These are phyloP conservation scores for Stachybotrys chlorohalonatus DNA, from an alignment of 2,329 filamentous ascomycete species.

Conservation along the genomic window DNA sequence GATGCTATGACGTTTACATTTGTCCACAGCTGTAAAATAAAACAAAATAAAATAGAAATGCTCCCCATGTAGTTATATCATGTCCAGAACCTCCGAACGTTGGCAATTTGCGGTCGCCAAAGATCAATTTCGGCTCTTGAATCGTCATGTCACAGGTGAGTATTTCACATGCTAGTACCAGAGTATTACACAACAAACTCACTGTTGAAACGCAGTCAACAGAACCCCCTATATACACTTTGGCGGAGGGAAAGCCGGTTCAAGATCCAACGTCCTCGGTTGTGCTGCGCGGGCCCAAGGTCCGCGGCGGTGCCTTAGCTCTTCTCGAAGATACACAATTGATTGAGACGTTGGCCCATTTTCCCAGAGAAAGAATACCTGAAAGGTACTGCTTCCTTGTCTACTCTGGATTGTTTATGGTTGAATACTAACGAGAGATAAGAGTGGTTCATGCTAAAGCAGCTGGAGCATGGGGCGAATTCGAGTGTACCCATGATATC, in stretches of 20 bases:
- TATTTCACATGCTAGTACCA: no score
- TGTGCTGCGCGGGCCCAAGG: neutral
- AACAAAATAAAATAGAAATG: no score
- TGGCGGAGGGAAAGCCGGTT: neutral
- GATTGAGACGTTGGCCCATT: slow-evolving; percentile 51
- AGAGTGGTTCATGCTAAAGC: slow-evolving; percentile 22
- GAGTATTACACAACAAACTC: no score
- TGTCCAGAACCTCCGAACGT: no score
- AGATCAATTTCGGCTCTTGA: no score
- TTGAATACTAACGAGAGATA: neutral
- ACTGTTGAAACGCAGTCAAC: neutral
- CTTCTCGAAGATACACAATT: slow-evolving; percentile 58
- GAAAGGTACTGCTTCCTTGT: slow-evolving; percentile 23
- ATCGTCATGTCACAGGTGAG: no score
- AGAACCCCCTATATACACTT: neutral
- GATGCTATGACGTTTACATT: no score
- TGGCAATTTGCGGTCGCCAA: no score
- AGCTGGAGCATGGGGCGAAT: slow-evolving; percentile 42
- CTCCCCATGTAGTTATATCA: no score
- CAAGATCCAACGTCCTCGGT: slow-evolving; percentile 1
- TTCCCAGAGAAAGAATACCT: slow-evolving; percentile 41
- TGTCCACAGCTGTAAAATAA: no score
- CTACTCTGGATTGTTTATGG: neutral
- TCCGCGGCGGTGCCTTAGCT: neutral
- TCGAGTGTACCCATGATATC: slow-evolving; percentile 50